Conservation (phyloP, 805 yeast genomes). For the Starmerella stigmatis region DNA sequence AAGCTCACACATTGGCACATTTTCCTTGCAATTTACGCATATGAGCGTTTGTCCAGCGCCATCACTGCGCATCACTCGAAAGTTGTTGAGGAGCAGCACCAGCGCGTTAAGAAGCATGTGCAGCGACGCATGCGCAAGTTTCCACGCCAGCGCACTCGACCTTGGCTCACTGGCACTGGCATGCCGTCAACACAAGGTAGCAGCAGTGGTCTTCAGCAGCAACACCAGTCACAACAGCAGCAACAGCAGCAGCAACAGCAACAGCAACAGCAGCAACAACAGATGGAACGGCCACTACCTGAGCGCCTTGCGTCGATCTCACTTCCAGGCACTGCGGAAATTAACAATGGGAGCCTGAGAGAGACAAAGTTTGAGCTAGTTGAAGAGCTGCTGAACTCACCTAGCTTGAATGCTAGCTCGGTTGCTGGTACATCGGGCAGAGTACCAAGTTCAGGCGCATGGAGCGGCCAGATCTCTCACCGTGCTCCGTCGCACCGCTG, state of each 20-base stretch:
- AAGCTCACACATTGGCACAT: conserved; percentile 34
- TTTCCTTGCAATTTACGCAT: conserved; percentile 29
- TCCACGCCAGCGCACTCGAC: conserved; percentile 1
- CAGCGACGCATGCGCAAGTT: conserved; percentile 8
- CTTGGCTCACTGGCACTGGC: neutral
- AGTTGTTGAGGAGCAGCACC: conserved; percentile 17
- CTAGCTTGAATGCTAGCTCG: neutral
- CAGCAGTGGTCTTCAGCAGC: neutral
- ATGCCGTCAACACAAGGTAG: too few relatives aligned
- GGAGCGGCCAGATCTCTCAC: neutral
- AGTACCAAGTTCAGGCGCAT: conserved; percentile 2
- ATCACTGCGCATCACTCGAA: conserved; percentile 18
- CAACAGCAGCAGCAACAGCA: neutral
- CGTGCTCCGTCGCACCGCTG: conserved; percentile 4
- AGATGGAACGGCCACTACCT: too few relatives aligned
- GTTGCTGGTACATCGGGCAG: neutral
- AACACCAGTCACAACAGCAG: neutral
- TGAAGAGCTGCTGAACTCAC: conserved; percentile 14
- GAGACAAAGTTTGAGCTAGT: conserved; percentile 18
- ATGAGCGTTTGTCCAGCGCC: conserved; percentile 25
- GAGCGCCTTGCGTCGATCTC: too few relatives aligned
- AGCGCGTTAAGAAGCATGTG: conserved; percentile 19
- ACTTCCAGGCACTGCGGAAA: conserved; percentile 1
- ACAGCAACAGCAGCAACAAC: neutral
- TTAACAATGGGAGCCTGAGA: conserved; percentile 9